Evolutionary conservation across 2,329 filamentous ascomycete genomes (phyloP), one percentile per base, ranked within the genome.

Genomic region (Thielaviopsis populi): DNA sequence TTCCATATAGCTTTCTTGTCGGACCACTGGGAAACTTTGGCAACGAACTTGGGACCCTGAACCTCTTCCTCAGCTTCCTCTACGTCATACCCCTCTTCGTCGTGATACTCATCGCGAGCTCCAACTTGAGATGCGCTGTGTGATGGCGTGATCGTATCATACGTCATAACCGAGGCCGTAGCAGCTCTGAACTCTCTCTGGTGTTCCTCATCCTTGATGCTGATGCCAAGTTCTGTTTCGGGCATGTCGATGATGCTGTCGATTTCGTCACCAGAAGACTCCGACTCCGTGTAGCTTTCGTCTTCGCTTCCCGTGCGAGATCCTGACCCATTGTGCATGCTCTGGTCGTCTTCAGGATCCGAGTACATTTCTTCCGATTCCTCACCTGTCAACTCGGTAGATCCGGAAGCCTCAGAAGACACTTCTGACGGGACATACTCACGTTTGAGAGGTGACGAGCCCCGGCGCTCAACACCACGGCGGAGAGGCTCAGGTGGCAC

Each of bases 371-470:
- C 72, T 42, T 79, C 77, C 33, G 77, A 79, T 40, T 79, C 80
- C 27, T 78, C 79, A 5, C 80, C 83, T 6, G 33, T 37, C 33
- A 37, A 37, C 4, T 8, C 33, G 10, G 83, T 41, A 13, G 54
- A 48, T 10, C 83, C 81, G 0, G 84, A 85, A 56, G 82, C 83
- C 6, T 83, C 76, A 0, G 83, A 85, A 0, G 81, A 84, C 59
- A 78, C 74, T 61, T 85, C 83, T 0, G 94, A 97, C 15, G 92
- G 92, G 67, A 91, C 86, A 70, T 96, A 99, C 75, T 99, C 92
- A 71, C 97, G 92, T 76, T 99, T 99, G 60, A 99, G 78, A 0
- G 94, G 94, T 1, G 94, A 99, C 0, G 94, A 97, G 1, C 85
- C 87, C 19, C 91, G 84, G 54, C 91, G 83, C 70, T 86, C 82